Percentiles rank a stretch among this genome's conserved stretches.
Conservation (phyloP, 306 rosid genomes). For the Hippophae rhamnoides region DNA sequence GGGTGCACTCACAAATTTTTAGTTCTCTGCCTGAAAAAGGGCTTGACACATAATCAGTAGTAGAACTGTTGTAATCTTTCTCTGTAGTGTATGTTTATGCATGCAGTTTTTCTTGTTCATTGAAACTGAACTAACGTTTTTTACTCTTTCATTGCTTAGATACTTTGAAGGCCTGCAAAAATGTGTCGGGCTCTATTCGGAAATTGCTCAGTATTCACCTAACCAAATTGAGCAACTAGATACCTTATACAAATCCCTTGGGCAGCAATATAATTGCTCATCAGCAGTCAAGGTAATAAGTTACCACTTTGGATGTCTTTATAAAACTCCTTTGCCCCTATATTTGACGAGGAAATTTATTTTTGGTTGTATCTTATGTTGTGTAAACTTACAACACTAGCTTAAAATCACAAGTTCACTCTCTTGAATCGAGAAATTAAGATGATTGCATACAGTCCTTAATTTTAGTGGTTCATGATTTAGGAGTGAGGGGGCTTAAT, state of each 20-base stretch:
- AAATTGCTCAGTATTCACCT: conserved; percentile 51
- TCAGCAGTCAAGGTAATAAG: conserved; percentile 78
- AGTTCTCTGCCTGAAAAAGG: too few relatives aligned
- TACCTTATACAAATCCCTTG: conserved; percentile 61
- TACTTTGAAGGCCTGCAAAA: conserved; percentile 92
- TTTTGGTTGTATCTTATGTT: too few relatives aligned
- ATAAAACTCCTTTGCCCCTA: background rate
- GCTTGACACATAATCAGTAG: background rate
- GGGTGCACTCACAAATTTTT: too few relatives aligned
- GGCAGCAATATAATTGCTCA: conserved; percentile 74
- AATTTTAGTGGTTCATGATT: too few relatives aligned
- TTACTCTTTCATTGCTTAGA: conserved; percentile 31
- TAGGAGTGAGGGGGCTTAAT: too few relatives aligned
- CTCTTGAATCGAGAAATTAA: too few relatives aligned
- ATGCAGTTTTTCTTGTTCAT: background rate
- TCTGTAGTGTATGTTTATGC: background rate
- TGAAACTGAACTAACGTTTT: conserved; percentile 11
- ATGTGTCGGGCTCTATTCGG: conserved; percentile 68
- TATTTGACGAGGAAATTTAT: too few relatives aligned
- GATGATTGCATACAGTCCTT: too few relatives aligned
- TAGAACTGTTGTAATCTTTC: background rate
- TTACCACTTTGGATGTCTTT: background rate
- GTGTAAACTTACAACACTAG: background rate
- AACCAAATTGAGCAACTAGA: conserved; percentile 66
- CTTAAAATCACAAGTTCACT: too few relatives aligned